These are phyloP conservation scores for Vachellia collinsii DNA, from an alignment of 306 rosid genomes.

Conservation along the genomic window DNA sequence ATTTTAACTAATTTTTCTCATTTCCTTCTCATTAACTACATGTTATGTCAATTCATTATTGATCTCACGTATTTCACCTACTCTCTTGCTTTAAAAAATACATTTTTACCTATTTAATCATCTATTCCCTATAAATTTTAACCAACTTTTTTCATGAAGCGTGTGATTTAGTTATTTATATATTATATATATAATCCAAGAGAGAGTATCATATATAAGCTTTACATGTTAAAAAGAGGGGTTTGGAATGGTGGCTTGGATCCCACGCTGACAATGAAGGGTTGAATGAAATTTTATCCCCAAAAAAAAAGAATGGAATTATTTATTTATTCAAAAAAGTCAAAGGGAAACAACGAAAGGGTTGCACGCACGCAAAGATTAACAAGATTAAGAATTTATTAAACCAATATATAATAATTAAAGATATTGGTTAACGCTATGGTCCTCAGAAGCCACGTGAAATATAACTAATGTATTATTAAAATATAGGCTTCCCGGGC, in stretches of 20 bases:
- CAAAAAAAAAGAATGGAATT: not conserved
- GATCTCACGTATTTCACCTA: no score
- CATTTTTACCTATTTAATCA: no score
- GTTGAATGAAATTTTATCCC: not conserved
- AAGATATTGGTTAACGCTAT: not conserved
- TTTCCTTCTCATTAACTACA: no score
- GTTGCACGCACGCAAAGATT: not conserved
- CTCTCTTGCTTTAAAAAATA: no score
- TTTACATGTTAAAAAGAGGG: not conserved
- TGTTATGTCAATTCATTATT: no score
- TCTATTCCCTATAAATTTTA: no score
- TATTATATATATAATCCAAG: no score
- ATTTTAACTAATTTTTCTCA: no score
- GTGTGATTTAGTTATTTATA: no score
- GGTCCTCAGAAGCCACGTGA: not conserved
- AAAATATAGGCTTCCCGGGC: not conserved
- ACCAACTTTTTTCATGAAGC: no score
- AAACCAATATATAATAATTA: not conserved
- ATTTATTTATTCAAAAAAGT: constrained; percentile 8
- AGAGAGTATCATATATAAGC: no score
- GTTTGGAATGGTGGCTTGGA: constrained; percentile 16
- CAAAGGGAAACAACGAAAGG: constrained; percentile 1
- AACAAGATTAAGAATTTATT: not conserved
- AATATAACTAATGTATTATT: not conserved
- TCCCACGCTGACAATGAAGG: not conserved